A percentile compares a stretch with the other conserved stretches of the same genome.
Conservation (phyloP, 176 grass and related monocot genomes). For the Lolium rigidum region DNA sequence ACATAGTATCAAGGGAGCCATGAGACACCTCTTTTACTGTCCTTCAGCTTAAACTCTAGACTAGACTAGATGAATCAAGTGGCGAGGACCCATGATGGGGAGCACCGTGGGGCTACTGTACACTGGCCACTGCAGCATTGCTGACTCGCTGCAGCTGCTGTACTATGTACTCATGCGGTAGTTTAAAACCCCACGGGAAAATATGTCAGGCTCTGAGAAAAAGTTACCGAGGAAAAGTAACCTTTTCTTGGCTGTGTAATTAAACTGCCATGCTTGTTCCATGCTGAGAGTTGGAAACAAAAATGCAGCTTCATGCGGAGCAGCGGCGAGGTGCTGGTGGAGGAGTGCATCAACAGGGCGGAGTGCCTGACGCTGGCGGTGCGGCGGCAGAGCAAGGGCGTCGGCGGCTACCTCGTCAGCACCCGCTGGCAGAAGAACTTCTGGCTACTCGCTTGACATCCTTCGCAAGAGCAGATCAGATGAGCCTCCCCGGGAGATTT, state of each 20-base stretch:
- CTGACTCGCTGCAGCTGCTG: neutral
- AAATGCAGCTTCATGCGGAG: slow-evolving; percentile 68
- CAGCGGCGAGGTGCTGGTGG: slow-evolving; percentile 78
- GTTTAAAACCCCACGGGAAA: slow-evolving; percentile 23
- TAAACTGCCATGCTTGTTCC: neutral
- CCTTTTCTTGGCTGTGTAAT: slow-evolving; percentile 1
- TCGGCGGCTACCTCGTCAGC: slow-evolving; percentile 91
- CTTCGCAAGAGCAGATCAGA: neutral
- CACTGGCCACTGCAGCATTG: neutral
- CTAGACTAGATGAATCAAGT: neutral
- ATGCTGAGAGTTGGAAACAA: neutral
- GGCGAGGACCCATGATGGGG: slow-evolving; percentile 15
- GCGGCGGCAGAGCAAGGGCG: slow-evolving; percentile 75
- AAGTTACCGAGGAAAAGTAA: slow-evolving; percentile 18
- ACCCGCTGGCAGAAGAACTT: slow-evolving; percentile 99
- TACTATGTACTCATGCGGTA: neutral
- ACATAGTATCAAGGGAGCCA: slow-evolving; percentile 29
- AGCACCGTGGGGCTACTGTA: slow-evolving; percentile 7
- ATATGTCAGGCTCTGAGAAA: neutral
- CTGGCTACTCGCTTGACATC: slow-evolving; percentile 75
- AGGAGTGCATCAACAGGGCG: slow-evolving; percentile 81
- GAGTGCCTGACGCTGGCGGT: slow-evolving; percentile 92
- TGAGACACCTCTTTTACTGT: slow-evolving; percentile 17
- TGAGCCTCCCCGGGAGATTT: neutral
- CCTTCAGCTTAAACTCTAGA: slow-evolving; percentile 13